Evolutionary conservation across 2,329 filamentous ascomycete species (phyloP), one percentile per base, ranked within the genome.

Genomic region (Pseudophaeomoniella oleicola): DNA sequence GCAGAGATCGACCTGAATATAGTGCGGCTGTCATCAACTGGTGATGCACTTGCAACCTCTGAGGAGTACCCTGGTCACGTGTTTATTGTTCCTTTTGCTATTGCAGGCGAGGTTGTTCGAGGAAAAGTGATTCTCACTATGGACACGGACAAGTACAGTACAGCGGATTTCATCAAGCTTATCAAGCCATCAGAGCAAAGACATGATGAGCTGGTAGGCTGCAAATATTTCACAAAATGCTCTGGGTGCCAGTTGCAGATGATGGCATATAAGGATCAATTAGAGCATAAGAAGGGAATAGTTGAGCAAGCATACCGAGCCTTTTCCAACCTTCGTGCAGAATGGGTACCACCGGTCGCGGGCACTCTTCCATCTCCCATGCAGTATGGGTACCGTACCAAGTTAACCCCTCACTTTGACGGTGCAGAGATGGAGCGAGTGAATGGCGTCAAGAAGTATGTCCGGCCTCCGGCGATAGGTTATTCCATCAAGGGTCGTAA

Each of bases 181-280:
- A 62, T 78, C 22, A 73, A 71, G 39, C 77, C 87, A 0, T 86
- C 83, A 0, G 69, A 76, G 1, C 66, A 79, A 37, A 79, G 90
- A 49, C 79, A 94, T 49, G 81, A 90, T 50, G 67, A 69, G 27
- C 74, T 82, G 15, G 70, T 93, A 47, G 69, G 69, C 39, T 98
- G 90, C 64, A 71, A 74, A 48, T 96, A 98, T 66, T 98, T 98
- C 53, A 66, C 75, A 30, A 71, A 69, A 37, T 98, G 90, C 59
- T 83, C 81, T 6, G 90, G 90, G 19, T 98, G 90, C 55, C 90
- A 98, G 60, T 87, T 96, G 57, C 90, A 98, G 63, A 94, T 96
- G 84, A 72, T 98, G 44, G 75, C 84, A 37, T 96, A 96, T 57
- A 60, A 71, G 18, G 81, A 86, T 49, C 90, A 98, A 57, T 72